Conservation (phyloP, 768 basidiomycete genomes). For the Lentinula raphanica region DNA sequence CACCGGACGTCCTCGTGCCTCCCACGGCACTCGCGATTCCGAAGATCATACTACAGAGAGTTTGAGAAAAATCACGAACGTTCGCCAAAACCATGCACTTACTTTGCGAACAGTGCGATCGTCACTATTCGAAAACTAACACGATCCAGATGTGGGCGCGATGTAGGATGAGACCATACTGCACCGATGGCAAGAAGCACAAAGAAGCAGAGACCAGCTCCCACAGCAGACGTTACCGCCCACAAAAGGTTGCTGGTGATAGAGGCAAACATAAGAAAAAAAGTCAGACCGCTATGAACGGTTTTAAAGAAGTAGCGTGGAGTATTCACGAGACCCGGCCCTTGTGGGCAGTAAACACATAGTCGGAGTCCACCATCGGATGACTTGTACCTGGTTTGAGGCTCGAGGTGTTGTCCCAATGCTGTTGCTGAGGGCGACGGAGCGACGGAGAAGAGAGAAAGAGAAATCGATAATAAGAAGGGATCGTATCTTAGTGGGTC, state of each 20-base stretch:
- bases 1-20: slow-evolving; percentile 10
- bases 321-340: neutral
- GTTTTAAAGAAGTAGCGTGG: neutral
- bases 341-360: neutral
- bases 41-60: slow-evolving; percentile 13
- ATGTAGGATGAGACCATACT: slow-evolving; percentile 9
- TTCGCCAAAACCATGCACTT: neutral
- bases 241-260: slow-evolving; percentile 7
- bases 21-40: slow-evolving; percentile 16
- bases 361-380: neutral
- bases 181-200: slow-evolving; percentile 15
- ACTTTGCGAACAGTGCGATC: slow-evolving; percentile 17
- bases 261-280: neutral
- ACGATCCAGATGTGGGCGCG: slow-evolving; percentile 14
- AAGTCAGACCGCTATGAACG: neutral
- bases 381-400: neutral
- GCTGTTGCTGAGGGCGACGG: neutral
- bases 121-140: slow-evolving; percentile 18
- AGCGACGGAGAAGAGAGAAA: neutral
- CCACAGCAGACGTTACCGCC: slow-evolving; percentile 9
- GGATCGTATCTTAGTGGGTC: neutral
- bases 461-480: neutral
- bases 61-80: neutral
- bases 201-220: slow-evolving; percentile 14
- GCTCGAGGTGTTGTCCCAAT: neutral